Evolutionary conservation across 371 early-diverging fungal genomes (phyloP), one percentile per base, ranked within the genome.

Genomic region (Mortierella sp.): DNA sequence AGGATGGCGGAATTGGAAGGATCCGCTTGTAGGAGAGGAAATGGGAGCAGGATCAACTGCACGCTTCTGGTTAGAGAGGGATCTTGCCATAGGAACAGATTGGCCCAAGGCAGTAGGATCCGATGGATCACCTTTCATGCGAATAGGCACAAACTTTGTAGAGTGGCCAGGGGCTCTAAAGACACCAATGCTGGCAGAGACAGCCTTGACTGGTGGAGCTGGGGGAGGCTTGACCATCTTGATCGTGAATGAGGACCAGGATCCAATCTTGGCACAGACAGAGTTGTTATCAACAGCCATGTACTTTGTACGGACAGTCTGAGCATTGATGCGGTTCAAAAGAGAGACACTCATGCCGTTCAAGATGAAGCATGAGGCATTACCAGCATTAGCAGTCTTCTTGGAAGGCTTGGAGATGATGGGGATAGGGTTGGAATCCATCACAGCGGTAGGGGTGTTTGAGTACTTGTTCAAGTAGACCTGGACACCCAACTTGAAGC

Each of bases 361-460:
- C 45, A 89, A 75, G 56, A 93, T 89, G 67, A 92, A 92, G 43
- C 90, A 87, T 8, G 91, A 88, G 13, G 87, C 87, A 73, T 92
- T 92, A 54, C 92, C 88, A 26, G 92, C 91, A 75, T 92, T 93
- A 64, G 91, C 90, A 0, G 91, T 91, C 87, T 94, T 94, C 79
- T 94, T 94, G 56, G 91, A 90, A 8, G 94, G 94, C 78, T 94
- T 94, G 66, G 94, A 93, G 62, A 94, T 93, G 80, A 94, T 91
- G 6, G 88, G 85, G 49, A 94, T 89, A 0, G 93, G 90, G 63
- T 86, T 88, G 32, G 94, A 94, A 63, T 86, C 78, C 61, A 93
- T 90, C 31, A 87, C 85, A 31, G 90, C 92, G 35, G 68, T 84
- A 75, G 66, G 88, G 69, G 59, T 59, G 51, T 29, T 49, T 19